phyloP scores from a whole-genome alignment of 1,284 basidiomycete species.

The Salmacisia buchloeana region DNA sequence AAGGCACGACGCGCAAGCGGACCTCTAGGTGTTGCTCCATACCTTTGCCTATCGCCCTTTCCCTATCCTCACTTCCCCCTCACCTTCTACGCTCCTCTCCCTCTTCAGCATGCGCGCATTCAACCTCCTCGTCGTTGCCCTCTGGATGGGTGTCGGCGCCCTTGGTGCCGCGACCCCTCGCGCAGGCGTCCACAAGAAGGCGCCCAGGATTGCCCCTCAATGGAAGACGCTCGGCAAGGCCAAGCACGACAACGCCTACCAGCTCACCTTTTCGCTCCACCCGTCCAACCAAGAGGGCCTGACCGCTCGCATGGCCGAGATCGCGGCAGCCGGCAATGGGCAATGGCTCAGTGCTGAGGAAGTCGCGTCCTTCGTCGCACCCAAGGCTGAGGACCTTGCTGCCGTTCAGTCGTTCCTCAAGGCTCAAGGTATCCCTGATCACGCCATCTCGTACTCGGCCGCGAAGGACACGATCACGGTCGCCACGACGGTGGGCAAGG shows the following conservation, averaged over 20 bases:
- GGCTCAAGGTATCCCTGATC: conserved; percentile 7
- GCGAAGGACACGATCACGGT: conserved; percentile 14
- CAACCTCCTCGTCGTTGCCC: not conserved
- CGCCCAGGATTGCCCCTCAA: not conserved
- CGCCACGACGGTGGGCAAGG: conserved; percentile 15
- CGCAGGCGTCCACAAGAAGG: not conserved
- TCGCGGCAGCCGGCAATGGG: conserved; percentile 4
- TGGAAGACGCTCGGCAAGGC: not conserved
- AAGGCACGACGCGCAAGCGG: too few relatives aligned
- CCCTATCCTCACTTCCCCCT: too few relatives aligned
- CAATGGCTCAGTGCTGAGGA: conserved; percentile 17
- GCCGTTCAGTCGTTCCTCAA: conserved; percentile 13
- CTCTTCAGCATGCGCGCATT: too few relatives aligned
- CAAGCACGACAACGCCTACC: conserved; percentile 2
- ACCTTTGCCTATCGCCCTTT: too few relatives aligned
- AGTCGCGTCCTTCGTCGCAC: conserved; percentile 13
- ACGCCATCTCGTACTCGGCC: not conserved
- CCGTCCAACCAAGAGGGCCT: conserved; percentile 14
- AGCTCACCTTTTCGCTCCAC: conserved; percentile 14
- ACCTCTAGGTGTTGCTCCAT: too few relatives aligned
- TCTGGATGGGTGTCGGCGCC: not conserved
- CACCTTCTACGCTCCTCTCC: too few relatives aligned
- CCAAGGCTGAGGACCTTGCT: not conserved
- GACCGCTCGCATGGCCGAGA: conserved; percentile 14
- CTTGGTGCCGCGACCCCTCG: not conserved